Base-by-base conservation (phyloP, 2,329 filamentous ascomycete genomes). In the Aspergillus clavatus region DNA sequence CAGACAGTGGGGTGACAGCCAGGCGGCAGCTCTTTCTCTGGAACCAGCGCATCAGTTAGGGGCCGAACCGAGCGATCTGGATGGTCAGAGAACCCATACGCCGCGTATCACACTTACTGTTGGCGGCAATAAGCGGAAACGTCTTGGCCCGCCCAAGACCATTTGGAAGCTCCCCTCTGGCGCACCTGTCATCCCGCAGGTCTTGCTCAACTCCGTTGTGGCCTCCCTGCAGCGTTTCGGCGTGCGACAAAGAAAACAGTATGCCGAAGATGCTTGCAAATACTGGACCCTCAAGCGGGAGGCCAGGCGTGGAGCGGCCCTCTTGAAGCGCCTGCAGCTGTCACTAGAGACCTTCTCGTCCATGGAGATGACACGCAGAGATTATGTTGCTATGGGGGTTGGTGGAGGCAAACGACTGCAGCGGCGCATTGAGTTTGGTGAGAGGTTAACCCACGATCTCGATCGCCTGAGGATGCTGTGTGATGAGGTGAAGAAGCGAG, bases 201-300 rank as follows among this genome's bases (percentile, higher is more conserved):
- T 87, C 2, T 86, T 97, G 3, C 89, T 89, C 50, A 86, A 91
- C 54, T 83, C 85, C 22, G 89, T 98, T 18, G 87, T 95, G 56
- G 81, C 81, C 36, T 87, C 90, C 0, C 77, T 98, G 26, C 81
- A 84, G 51, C 83, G 88, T 38, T 97, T 97, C 64, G 81, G 81
- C n/a, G 76, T 87, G 27, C 82, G 86, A 23, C 94, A 93, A 63
- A 82, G 89, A 42, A 95, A 94, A 62, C 90, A 96, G 49, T 98
- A 89, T 65, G 84, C 94, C 2, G 85, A 89, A 46, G 91, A 96
- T 66, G 87, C 87, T 2, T 97, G 91, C 71, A 89, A 89, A 57
- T 98, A 97, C 69, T 98, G 93, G 93, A 97, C 93, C 0, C 70
- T 98, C 52, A 98, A 98, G 72, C 82, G 93, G 45, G 93, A 98